Base-by-base conservation (phyloP, 106 monocot species). In the Vanilla planifolia region DNA sequence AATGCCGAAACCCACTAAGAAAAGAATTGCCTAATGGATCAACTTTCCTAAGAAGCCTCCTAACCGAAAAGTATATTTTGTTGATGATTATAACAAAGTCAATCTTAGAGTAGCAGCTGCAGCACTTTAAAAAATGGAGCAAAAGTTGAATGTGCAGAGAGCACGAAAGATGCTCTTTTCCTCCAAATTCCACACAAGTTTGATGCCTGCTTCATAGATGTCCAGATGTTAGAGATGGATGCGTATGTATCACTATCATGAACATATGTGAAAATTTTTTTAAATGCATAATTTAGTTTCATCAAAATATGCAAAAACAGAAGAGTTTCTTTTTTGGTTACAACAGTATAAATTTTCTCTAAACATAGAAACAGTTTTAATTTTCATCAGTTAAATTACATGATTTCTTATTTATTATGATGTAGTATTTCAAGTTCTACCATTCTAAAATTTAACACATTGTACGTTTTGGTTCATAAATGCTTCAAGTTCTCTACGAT, bases 201-300 rank as follows among this genome's bases (percentile, higher is more conserved):
- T 42, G 87, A 96, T 75, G 87, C 87, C 41, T 96, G 96, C 59
- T 91, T 96, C 56, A 96, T 96, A 91, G 96, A 96, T 77, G 84
- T 96, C 59, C 96, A 96, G 73, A 96, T 96, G 96, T 91, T 91
- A 52, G 96, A 96, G 64, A 96, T 96, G 96, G 96, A 96, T 66
- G 96, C 91, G 96, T 96, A 82, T 37, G 80, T 6, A 24, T 51
- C 26, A 27, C 4, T 3, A 51, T 0, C 26, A 27, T 51, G 8
- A 27, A 1, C 3, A 51, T 51, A 51, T 51, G 8, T 9, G 16
- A 53, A 53, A 53, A 5, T 53, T n/a, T n/a, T n/a, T n/a, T n/a
- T n/a, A n/a, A n/a, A n/a, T n/a, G n/a, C n/a, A n/a, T n/a, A n/a
- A n/a, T n/a, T n/a, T n/a, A n/a, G n/a, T n/a, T n/a, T n/a, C n/a